Base-by-base conservation (phyloP, 371 early-diverging fungal genomes). In the Mortierella sp. region DNA sequence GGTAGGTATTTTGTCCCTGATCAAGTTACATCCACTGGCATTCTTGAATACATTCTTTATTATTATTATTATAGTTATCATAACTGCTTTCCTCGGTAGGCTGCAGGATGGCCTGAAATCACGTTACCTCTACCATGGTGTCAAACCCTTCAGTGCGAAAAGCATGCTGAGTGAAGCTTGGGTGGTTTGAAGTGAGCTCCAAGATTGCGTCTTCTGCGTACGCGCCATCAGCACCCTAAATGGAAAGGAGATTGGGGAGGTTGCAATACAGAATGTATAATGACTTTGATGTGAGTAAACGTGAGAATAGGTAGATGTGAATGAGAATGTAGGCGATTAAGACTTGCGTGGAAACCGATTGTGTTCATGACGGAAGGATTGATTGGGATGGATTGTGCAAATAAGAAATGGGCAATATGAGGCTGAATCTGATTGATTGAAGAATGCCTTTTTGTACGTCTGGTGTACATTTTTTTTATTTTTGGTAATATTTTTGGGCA, bases 131-230 rank as follows among this genome's bases (percentile, higher is more conserved):
- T 6, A 54, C 24, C 68, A 79, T 54, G 45, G 75, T 75, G 40
- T 79, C 80, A 26, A 79, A 79, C 3, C 80, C 80, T 5, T 75
- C 80, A 9, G 80, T 79, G 12, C 43, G 12, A 51, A 79, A 79
- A 28, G 80, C 49, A 51, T 71, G 72, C 28, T 71, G 68, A 24
- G 75, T 65, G 26, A 79, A 79, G 64, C 64, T 75, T 16, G 80
- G 69, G 32, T 79, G 80, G 22, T 22, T 75, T 9, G 75, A 75
- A 26, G 80, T 79, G 66, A 79, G 52, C 47, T 79, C 80, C 28
- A 79, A 68, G 62, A 79, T 79, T 58, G 80, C 80, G 49, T 79
- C 80, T 55, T 79, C 75, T 28, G 80, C 80, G 62, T 79, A 79
- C 26, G 80, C 80, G 64, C 80, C 80, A 26, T 71, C 67, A 11